phyloP scores from a whole-genome alignment of 1,139 yeast genomes.

The Candida tropicalis region DNA sequence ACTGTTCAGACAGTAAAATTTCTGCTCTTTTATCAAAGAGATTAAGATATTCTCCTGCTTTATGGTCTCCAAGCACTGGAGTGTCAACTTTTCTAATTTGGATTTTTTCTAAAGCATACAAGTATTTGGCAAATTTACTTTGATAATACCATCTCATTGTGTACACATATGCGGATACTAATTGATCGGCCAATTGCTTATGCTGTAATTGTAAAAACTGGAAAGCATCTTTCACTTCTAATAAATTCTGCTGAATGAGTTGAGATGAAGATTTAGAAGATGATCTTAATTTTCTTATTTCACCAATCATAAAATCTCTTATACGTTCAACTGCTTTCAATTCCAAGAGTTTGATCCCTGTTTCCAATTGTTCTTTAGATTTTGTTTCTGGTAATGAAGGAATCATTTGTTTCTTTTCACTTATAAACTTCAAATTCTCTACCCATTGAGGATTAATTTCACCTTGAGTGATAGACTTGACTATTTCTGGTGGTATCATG shows the following conservation, averaged over 20 bases:
- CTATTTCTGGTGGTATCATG: slow-evolving; percentile 70
- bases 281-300: slow-evolving; percentile 65
- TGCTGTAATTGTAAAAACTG: slow-evolving; percentile 58
- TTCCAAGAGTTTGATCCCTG: slow-evolving; percentile 45
- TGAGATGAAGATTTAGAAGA: slow-evolving; percentile 57
- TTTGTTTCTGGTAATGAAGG: slow-evolving; percentile 30
- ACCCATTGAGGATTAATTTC: slow-evolving; percentile 56
- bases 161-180: slow-evolving; percentile 76
- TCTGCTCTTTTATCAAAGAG: slow-evolving; percentile 60
- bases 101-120: slow-evolving; percentile 71
- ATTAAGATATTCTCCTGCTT: slow-evolving; percentile 46
- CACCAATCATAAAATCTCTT: slow-evolving; percentile 64
- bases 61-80: slow-evolving; percentile 49
- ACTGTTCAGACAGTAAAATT: slow-evolving; percentile 34
- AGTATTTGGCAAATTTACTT: slow-evolving; percentile 76
- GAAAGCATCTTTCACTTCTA: slow-evolving; percentile 62
- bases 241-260: slow-evolving; percentile 66
- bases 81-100: slow-evolving; percentile 55
- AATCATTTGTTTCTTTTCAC: slow-evolving; percentile 57
- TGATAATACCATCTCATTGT: slow-evolving; percentile 95
- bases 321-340: slow-evolving; percentile 70
- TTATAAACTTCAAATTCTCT: slow-evolving; percentile 58
- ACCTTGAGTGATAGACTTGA: slow-evolving; percentile 44
- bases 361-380: slow-evolving; percentile 38
- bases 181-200: slow-evolving; percentile 69